These are phyloP conservation scores for Silene uniflora DNA, from an alignment of 148 eudicot species.

Conservation along the genomic window DNA sequence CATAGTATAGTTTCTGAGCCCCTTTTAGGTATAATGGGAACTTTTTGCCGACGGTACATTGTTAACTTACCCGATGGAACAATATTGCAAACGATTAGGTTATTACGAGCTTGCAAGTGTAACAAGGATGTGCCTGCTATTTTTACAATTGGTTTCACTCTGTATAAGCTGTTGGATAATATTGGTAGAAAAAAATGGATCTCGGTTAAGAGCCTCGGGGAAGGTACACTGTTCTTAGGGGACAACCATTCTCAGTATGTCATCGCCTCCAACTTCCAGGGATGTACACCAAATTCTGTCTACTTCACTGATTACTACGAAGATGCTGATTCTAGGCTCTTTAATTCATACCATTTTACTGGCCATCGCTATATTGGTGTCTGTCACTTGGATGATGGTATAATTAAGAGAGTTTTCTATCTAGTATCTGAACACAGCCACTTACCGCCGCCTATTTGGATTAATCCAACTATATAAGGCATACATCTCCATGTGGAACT, in stretches of 20 bases:
- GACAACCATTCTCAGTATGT: slow-evolving; percentile 16
- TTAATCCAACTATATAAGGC: slow-evolving; percentile 12
- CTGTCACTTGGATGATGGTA: not conserved
- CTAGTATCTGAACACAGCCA: not conserved
- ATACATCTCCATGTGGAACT: not conserved
- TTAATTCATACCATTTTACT: not conserved
- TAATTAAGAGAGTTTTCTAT: not conserved
- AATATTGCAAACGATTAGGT: slow-evolving; percentile 18
- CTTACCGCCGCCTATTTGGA: slow-evolving; percentile 20
- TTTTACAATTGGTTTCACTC: not conserved
- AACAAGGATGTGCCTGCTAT: not conserved
- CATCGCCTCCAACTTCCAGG: not conserved
- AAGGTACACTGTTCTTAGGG: slow-evolving; percentile 20
- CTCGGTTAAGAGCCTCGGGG: not conserved
- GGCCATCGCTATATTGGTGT: slow-evolving; percentile 9
- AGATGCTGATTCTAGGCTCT: slow-evolving; percentile 10
- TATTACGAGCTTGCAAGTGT: not conserved
- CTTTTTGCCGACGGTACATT: slow-evolving; percentile 13
- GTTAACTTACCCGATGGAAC: slow-evolving; percentile 18
- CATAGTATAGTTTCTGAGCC: not conserved
- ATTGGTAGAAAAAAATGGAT: not conserved
- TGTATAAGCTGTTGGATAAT: not conserved
- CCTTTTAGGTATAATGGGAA: not conserved
- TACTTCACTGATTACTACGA: slow-evolving; percentile 15
- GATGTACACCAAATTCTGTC: slow-evolving; percentile 13